phyloP scores from a whole-genome alignment of 805 yeast genomes.

The Saccharomycopsis fermentans region DNA sequence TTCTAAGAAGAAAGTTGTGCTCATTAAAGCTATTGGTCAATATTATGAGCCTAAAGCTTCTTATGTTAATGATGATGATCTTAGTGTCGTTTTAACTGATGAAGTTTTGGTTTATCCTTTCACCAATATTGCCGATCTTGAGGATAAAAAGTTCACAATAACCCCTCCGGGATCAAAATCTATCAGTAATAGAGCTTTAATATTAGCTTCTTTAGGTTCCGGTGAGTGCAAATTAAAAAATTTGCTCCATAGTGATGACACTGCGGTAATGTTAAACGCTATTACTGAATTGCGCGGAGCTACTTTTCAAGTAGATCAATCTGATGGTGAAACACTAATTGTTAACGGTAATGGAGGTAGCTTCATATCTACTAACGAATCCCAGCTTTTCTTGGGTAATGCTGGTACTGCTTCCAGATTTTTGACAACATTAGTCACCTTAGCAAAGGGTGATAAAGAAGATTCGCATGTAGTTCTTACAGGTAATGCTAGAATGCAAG shows the following conservation, averaged over 20 bases:
- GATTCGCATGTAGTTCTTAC: slow-evolving; percentile 54
- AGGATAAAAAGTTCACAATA: slow-evolving; percentile 35
- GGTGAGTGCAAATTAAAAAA: slow-evolving; percentile 80
- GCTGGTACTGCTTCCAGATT: slow-evolving; percentile 98
- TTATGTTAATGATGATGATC: slow-evolving; percentile 67
- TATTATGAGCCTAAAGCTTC: slow-evolving; percentile 87
- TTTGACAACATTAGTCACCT: slow-evolving; percentile 83
- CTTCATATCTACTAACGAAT: slow-evolving; percentile 46
- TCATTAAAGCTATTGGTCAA: slow-evolving; percentile 76
- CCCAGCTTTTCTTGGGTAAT: slow-evolving; percentile 80
- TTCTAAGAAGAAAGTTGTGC: slow-evolving; percentile 73
- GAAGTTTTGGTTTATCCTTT: slow-evolving; percentile 63
- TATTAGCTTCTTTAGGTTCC: slow-evolving; percentile 82
- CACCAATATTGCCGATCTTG: slow-evolving; percentile 23
- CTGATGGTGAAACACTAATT: slow-evolving; percentile 80
- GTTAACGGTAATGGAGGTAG: slow-evolving; percentile 80
- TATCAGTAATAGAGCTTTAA: slow-evolving; percentile 87
- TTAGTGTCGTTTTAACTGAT: slow-evolving; percentile 74
- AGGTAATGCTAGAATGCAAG: slow-evolving; percentile 95
- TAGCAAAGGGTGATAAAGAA: slow-evolving; percentile 43
- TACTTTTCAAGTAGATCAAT: slow-evolving; percentile 31
- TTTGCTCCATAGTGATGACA: slow-evolving; percentile 90
- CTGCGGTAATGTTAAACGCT: slow-evolving; percentile 89
- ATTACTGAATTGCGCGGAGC: slow-evolving; percentile 76
- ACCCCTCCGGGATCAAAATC: slow-evolving; percentile 97